Conservation (phyloP, 306 rosid genomes). For the Corylus heterophylla region DNA sequence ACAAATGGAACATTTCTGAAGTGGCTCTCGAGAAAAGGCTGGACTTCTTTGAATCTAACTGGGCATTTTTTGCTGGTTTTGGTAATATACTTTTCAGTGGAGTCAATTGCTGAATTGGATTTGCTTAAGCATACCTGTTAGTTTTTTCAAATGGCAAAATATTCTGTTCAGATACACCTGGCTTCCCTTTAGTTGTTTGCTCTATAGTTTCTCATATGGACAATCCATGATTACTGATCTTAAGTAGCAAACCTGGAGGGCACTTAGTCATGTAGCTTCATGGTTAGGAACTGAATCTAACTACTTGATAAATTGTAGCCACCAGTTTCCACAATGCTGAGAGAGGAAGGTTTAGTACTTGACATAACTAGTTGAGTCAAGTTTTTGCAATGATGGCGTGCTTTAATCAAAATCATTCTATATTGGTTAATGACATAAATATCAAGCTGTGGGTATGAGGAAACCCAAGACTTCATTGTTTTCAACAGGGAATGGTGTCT, state of each 20-base stretch:
- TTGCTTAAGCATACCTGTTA: constrained; percentile 9
- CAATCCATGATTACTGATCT: constrained; percentile 4
- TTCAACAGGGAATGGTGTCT: background rate
- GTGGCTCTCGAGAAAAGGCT: constrained; percentile 77
- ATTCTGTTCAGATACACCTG: constrained; percentile 11
- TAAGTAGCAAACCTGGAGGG: background rate
- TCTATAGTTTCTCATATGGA: constrained; percentile 14
- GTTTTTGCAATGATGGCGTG: background rate
- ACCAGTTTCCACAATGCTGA: background rate
- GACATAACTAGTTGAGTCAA: background rate
- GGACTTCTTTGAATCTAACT: constrained; percentile 78
- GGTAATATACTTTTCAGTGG: constrained; percentile 44
- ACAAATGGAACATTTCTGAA: constrained; percentile 88
- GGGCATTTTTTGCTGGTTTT: constrained; percentile 96
- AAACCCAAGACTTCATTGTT: background rate
- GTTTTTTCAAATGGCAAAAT: constrained; percentile 10
- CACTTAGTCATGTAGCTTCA: background rate
- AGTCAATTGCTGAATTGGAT: constrained; percentile 19
- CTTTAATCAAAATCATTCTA: background rate
- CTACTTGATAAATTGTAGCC: background rate
- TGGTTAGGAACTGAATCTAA: background rate
- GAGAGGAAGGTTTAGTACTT: background rate
- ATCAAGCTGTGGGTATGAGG: background rate
- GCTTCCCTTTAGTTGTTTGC: constrained; percentile 10
- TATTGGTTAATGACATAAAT: background rate